phyloP scores from a whole-genome alignment of 805 yeast species.

The Saccharomycopsis fermentans region DNA sequence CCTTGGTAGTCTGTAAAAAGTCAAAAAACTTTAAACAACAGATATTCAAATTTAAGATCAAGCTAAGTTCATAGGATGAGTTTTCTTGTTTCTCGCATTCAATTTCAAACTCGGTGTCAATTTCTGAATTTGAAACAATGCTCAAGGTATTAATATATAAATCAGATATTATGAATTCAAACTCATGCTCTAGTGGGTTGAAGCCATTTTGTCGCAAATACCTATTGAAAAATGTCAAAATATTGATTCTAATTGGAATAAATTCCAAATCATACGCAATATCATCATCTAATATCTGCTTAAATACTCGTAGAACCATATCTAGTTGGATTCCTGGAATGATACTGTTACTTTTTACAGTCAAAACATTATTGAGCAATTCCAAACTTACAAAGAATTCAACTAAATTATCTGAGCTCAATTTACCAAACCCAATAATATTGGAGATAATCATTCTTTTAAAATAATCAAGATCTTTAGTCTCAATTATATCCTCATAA shows the following conservation, averaged over 20 bases:
- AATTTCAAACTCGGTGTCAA: neutral
- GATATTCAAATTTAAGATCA: slow-evolving; percentile 3
- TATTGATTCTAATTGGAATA: slow-evolving; percentile 35
- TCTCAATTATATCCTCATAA: neutral
- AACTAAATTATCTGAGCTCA: neutral
- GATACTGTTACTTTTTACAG: neutral
- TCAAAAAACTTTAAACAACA: slow-evolving; percentile 3
- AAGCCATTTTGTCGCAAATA: neutral
- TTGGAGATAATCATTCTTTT: slow-evolving; percentile 8
- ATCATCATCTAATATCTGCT: slow-evolving; percentile 53
- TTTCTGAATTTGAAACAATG: slow-evolving; percentile 6
- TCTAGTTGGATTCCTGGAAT: slow-evolving; percentile 45
- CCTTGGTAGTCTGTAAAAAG: neutral
- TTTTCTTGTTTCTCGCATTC: neutral
- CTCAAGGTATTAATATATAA: slow-evolving; percentile 6
- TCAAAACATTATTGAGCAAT: slow-evolving; percentile 2
- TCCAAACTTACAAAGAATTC: neutral
- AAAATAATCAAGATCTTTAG: slow-evolving; percentile 4
- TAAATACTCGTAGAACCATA: slow-evolving; percentile 47
- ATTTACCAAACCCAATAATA: slow-evolving; percentile 4
- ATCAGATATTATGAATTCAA: slow-evolving; percentile 6
- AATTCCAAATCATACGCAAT: slow-evolving; percentile 50
- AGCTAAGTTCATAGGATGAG: neutral
- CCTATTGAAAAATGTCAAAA: slow-evolving; percentile 6
- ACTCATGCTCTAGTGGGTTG: neutral